Percentiles rank a stretch among this genome's conserved stretches.
Conservation (phyloP, 2,329 filamentous ascomycete species). For the Sarocladiaceae sp. region DNA sequence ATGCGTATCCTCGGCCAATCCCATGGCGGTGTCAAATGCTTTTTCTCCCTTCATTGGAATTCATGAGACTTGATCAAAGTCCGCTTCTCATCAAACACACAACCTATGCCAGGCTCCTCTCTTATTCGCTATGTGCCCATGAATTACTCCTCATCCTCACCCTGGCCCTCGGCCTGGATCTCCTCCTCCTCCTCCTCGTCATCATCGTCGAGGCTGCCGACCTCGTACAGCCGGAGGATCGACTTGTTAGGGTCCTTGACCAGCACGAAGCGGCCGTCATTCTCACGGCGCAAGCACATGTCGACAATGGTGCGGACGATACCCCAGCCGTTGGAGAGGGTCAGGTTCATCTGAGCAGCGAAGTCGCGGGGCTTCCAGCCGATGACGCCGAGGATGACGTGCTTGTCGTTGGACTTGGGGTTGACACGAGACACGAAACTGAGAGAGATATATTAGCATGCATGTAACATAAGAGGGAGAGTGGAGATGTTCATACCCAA, state of each 20-base stretch:
- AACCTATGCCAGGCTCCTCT: too few relatives aligned
- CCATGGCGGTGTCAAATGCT: too few relatives aligned
- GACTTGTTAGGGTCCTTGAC: slow-evolving; percentile 95
- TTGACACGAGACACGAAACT: slow-evolving; percentile 94
- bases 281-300: slow-evolving; percentile 73
- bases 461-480: not conserved
- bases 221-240: slow-evolving; percentile 86
- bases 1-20: too few relatives aligned
- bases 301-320: slow-evolving; percentile 97
- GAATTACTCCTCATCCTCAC: slow-evolving; percentile 24
- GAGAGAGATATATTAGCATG: slow-evolving; percentile 19
- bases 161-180: slow-evolving; percentile 48
- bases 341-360: slow-evolving; percentile 95
- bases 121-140: too few relatives aligned
- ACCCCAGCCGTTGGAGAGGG: slow-evolving; percentile 95
- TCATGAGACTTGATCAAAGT: too few relatives aligned
- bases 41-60: too few relatives aligned
- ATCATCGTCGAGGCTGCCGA: slow-evolving; percentile 88
- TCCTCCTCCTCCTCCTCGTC: slow-evolving; percentile 60
- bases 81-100: too few relatives aligned
- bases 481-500: slow-evolving; percentile 59
- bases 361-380: slow-evolving; percentile 99
- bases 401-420: slow-evolving; percentile 86
- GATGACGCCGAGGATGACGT: slow-evolving; percentile 90
- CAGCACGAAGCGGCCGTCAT: slow-evolving; percentile 75